Conservation (phyloP, 2,329 filamentous ascomycete species). For the Colletotrichum orbiculare region DNA sequence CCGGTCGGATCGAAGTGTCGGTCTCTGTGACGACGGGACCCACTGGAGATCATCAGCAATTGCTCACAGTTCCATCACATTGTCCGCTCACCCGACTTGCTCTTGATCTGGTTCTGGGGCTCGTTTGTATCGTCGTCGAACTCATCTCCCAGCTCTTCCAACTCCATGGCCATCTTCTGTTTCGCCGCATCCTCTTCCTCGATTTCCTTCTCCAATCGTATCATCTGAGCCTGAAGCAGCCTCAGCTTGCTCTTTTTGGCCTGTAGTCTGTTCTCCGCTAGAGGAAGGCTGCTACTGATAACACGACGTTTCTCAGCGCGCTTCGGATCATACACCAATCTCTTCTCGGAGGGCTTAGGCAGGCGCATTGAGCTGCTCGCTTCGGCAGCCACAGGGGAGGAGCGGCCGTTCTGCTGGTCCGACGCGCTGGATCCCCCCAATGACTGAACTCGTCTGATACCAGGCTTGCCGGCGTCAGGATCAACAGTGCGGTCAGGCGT, state of each 20-base stretch:
- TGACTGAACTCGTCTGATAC: constrained; percentile 37
- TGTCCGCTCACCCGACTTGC: constrained; percentile 28
- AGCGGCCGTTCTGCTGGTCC: constrained; percentile 37
- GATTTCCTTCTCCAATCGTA: constrained; percentile 61
- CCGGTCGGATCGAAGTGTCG: constrained; percentile 6
- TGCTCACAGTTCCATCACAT: background rate
- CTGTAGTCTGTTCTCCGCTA: constrained; percentile 51
- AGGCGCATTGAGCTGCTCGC: constrained; percentile 39
- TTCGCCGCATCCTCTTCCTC: constrained; percentile 50
- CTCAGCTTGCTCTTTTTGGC: constrained; percentile 61
- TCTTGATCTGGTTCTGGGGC: constrained; percentile 28
- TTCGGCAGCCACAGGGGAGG: constrained; percentile 41
- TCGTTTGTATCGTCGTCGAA: constrained; percentile 18
- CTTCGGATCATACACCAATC: constrained; percentile 23
- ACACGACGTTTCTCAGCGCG: constrained; percentile 47
- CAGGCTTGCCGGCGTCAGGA: constrained; percentile 33
- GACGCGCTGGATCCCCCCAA: constrained; percentile 36
- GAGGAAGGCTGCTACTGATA: constrained; percentile 51
- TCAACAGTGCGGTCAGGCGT: constrained; percentile 29
- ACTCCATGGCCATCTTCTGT: constrained; percentile 46
- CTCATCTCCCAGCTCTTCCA: constrained; percentile 33
- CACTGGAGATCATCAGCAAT: constrained; percentile 12
- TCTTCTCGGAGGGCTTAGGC: constrained; percentile 40
- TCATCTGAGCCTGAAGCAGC: constrained; percentile 58
- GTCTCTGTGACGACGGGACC: constrained; percentile 16